phyloP scores from a whole-genome alignment of 2,329 filamentous ascomycete genomes.

The Neoscytalidium dimidiatum region DNA sequence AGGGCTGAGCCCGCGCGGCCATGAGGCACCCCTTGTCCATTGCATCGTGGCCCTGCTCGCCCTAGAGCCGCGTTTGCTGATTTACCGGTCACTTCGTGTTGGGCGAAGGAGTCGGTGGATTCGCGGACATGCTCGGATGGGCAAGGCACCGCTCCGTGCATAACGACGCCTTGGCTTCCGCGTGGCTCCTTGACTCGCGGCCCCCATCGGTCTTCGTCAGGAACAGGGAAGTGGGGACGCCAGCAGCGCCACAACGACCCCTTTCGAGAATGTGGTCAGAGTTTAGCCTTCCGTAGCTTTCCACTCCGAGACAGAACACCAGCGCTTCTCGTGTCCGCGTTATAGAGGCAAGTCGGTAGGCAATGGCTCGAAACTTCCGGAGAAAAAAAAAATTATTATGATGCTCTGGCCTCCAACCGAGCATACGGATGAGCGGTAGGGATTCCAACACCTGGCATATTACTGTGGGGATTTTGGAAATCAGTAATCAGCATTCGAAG shows the following conservation, averaged over 20 bases:
- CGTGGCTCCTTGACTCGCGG: neutral
- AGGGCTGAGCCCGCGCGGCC: neutral
- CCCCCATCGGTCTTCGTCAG: neutral
- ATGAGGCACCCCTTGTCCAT: neutral
- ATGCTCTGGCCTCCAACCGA: neutral
- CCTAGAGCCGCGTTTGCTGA: neutral
- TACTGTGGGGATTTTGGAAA: neutral
- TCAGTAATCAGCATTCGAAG: slow-evolving; percentile 6
- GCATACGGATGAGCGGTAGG: slow-evolving; percentile 6
- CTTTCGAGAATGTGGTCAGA: neutral
- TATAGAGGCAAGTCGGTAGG: neutral
- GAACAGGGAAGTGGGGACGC: neutral
- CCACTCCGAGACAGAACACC: neutral
- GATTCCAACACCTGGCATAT: neutral
- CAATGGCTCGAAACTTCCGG: no score
- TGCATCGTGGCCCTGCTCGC: neutral
- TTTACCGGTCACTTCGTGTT: neutral
- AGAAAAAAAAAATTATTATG: neutral
- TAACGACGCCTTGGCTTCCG: neutral
- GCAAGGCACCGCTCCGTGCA: neutral
- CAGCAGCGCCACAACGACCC: slow-evolving; percentile 5
- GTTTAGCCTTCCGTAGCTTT: neutral
- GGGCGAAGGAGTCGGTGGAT: neutral
- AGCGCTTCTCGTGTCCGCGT: neutral
- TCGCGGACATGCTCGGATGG: neutral